Conservation (phyloP, 2,329 filamentous ascomycete species). For the Colletotrichum truncatum region DNA sequence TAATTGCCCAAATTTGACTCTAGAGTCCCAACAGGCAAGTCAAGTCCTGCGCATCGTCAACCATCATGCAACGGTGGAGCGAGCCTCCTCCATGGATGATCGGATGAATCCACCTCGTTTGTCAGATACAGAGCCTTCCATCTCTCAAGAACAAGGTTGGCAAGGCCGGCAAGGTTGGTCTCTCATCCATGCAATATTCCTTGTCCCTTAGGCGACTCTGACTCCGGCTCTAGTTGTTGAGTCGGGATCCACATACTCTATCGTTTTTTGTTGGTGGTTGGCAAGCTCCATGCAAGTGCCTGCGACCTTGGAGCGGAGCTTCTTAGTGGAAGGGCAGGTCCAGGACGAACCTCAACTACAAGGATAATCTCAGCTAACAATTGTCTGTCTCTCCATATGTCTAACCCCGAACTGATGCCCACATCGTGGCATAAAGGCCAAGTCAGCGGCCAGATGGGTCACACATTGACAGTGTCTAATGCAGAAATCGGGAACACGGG, state of each 20-base stretch:
- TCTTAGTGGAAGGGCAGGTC: conserved; percentile 10
- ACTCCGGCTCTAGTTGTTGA: conserved; percentile 5
- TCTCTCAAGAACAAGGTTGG: conserved; percentile 3
- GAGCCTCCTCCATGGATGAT: conserved; percentile 19
- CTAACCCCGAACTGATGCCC: conserved; percentile 9
- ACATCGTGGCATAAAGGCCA: conserved; percentile 16
- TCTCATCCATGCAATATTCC: not conserved
- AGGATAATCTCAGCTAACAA: not conserved
- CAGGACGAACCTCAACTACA: conserved; percentile 11
- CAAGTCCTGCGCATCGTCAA: conserved; percentile 21
- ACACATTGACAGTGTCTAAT: conserved; percentile 7
- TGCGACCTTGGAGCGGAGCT: conserved; percentile 20
- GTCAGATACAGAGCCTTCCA: not conserved
- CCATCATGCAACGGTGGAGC: conserved; percentile 22
- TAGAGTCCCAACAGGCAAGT: conserved; percentile 20
- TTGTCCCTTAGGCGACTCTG: conserved; percentile 5
- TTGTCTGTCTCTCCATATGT: conserved; percentile 8
- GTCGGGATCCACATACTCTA: conserved; percentile 16
- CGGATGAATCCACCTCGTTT: conserved; percentile 17
- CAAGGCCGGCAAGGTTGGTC: conserved; percentile 9
- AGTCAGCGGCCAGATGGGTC: conserved; percentile 10
- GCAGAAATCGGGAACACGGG: conserved; percentile 3
- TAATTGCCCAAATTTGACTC: conserved; percentile 14
- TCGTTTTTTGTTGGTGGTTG: conserved; percentile 13
- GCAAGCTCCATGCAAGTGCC: conserved; percentile 9